These are phyloP conservation scores for Jaapia argillacea DNA, from an alignment of 768 basidiomycete genomes.

Conservation along the genomic window DNA sequence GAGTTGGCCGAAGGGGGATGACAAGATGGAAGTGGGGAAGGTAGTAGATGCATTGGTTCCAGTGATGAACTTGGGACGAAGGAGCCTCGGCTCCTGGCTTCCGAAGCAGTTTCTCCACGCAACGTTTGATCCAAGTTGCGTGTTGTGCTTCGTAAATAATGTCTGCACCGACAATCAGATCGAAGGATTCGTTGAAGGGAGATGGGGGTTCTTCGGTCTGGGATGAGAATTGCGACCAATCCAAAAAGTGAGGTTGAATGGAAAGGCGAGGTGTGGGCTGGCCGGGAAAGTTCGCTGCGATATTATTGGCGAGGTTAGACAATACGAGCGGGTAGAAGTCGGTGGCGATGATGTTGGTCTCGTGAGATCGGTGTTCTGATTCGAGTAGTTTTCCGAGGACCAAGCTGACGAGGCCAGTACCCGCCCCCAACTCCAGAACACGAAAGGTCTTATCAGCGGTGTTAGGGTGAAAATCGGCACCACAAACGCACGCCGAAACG, in stretches of 20 bases:
- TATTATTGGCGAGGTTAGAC: constrained; percentile 35
- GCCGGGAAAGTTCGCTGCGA: constrained; percentile 23
- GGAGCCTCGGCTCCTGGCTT: constrained; percentile 19
- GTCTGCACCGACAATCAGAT: constrained; percentile 43
- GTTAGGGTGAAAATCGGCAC: too few species aligned
- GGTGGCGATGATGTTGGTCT: constrained; percentile 25
- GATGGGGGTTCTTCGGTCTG: background rate
- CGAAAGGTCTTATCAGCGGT: constrained; percentile 14
- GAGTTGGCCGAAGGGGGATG: constrained; percentile 65
- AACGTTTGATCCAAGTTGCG: constrained; percentile 34
- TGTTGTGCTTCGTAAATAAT: constrained; percentile 43
- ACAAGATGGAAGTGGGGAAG: constrained; percentile 53
- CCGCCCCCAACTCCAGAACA: constrained; percentile 46
- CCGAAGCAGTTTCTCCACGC: constrained; percentile 28
- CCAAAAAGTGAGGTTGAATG: constrained; percentile 21
- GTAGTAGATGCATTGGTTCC: constrained; percentile 5
- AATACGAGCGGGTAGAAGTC: constrained; percentile 42
- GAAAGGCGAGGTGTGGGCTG: constrained; percentile 2
- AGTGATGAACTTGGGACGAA: background rate
- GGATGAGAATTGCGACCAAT: constrained; percentile 27
- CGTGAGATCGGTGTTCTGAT: background rate
- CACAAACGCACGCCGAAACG: too few species aligned
- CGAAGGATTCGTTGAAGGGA: constrained; percentile 27
- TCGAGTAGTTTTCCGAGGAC: constrained; percentile 24
- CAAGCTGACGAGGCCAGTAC: constrained; percentile 44